Evolutionary conservation across 176 grass and related monocot genomes (phyloP).

Genomic region (Oryza meridionalis): DNA sequence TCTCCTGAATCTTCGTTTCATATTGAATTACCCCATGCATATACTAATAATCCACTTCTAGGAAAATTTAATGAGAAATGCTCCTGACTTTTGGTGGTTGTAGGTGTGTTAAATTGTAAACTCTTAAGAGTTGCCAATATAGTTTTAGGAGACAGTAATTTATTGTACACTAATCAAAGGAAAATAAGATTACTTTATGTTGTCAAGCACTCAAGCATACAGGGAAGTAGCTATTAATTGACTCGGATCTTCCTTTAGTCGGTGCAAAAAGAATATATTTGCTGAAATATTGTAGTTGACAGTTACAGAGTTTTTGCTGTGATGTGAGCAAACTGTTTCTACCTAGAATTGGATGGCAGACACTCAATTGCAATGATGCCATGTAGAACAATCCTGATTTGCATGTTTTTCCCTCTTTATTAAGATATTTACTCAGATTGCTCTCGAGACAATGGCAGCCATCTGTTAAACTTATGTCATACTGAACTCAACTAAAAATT

Average conservation of each 20-base stretch:
- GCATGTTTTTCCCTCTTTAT: background rate
- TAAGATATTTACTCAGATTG: background rate
- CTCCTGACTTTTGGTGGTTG: background rate
- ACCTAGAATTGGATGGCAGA: background rate
- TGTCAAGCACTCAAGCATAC: background rate
- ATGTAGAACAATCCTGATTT: constrained; percentile 4
- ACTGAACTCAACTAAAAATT: constrained; percentile 1
- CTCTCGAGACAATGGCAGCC: constrained; percentile 2
- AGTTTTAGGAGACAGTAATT: background rate
- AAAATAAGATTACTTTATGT: background rate
- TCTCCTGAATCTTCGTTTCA: background rate
- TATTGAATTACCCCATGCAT: constrained; percentile 7
- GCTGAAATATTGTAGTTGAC: constrained; percentile 6
- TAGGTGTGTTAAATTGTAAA: background rate
- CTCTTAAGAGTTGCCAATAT: background rate
- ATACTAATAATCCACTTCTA: constrained; percentile 18
- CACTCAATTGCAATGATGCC: constrained; percentile 22
- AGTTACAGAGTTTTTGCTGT: background rate
- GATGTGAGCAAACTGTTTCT: background rate
- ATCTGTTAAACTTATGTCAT: constrained; percentile 1
- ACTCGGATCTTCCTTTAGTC: constrained; percentile 3
- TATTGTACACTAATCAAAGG: constrained; percentile 28
- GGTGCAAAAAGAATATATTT: background rate
- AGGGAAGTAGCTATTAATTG: background rate
- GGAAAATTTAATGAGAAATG: background rate